These are phyloP conservation scores for Purpureocillium takamizusanense DNA, from an alignment of 2,329 filamentous ascomycete genomes.

Conservation along the genomic window DNA sequence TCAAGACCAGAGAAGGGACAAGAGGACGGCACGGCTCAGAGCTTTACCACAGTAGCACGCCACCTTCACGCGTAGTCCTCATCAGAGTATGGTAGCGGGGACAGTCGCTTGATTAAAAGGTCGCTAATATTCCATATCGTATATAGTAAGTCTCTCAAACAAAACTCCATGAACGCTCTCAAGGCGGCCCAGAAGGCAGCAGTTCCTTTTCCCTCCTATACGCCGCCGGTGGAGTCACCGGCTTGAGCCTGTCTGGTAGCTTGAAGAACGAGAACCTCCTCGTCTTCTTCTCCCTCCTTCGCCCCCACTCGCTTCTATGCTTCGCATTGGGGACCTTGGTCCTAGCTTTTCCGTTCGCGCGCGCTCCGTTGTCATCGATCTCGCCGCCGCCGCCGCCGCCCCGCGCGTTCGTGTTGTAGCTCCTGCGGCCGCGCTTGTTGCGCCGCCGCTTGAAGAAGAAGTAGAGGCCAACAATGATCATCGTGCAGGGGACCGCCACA, in stretches of 20 bases:
- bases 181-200: background rate
- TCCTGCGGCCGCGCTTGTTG: background rate
- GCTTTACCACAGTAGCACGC: too few relatives aligned
- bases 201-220: constrained; percentile 1
- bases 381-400: background rate
- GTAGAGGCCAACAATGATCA: constrained; percentile 3
- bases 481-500: constrained; percentile 1
- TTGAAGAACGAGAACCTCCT: background rate
- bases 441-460: constrained; percentile 1
- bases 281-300: too few relatives aligned
- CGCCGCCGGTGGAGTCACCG: background rate
- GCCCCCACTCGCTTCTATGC: too few relatives aligned
- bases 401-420: background rate
- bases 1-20: too few relatives aligned
- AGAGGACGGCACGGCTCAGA: too few relatives aligned
- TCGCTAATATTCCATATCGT: too few relatives aligned
- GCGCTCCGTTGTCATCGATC: background rate
- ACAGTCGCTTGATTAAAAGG: too few relatives aligned
- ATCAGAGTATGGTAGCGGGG: too few relatives aligned
- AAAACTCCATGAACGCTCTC: too few relatives aligned
- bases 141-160: too few relatives aligned
- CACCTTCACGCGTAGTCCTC: too few relatives aligned
- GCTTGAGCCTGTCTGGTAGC: background rate
- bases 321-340: background rate
- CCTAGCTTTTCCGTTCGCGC: background rate